Evolutionary conservation across 1,139 yeast species (phyloP).

Genomic region (Scheffersomyces segobiensis): DNA sequence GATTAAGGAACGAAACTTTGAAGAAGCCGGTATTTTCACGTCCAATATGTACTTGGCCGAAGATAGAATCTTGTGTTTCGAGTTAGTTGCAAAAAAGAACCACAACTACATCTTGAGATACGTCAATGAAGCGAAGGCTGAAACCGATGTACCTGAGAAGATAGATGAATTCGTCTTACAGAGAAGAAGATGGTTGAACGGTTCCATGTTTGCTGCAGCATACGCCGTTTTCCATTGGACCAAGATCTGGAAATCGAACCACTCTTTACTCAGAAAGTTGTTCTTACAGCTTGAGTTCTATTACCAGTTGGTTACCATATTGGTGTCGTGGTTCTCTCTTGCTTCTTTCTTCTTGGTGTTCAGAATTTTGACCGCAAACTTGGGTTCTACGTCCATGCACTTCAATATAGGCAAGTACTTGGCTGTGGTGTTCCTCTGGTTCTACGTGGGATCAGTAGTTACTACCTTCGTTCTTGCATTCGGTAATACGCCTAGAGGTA

Average conservation of each 20-base stretch:
- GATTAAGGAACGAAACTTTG: constrained; percentile 42
- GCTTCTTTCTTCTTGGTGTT: constrained; percentile 78
- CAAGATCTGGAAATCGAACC: constrained; percentile 68
- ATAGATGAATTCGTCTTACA: constrained; percentile 74
- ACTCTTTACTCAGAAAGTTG: constrained; percentile 60
- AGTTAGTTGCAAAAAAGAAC: constrained; percentile 69
- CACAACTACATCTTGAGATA: constrained; percentile 66
- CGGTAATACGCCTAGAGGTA: constrained; percentile 29
- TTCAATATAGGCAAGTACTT: constrained; percentile 24
- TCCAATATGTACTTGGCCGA: constrained; percentile 87
- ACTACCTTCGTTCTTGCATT: constrained; percentile 28
- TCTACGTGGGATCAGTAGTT: constrained; percentile 24
- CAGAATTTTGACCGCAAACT: constrained; percentile 57
- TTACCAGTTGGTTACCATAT: constrained; percentile 63
- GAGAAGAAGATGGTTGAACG: constrained; percentile 84
- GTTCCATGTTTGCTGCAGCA: constrained; percentile 80
- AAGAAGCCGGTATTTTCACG: constrained; percentile 67
- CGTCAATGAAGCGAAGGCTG: constrained; percentile 76
- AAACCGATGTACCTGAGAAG: constrained; percentile 79
- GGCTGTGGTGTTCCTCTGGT: constrained; percentile 24
- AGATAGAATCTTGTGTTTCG: constrained; percentile 81
- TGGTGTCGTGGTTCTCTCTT: constrained; percentile 79
- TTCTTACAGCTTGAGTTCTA: constrained; percentile 68
- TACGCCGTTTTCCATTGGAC: constrained; percentile 74
- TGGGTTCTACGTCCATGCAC: constrained; percentile 50